Base-by-base conservation (phyloP, 345 rosid species). In the Camelina hispida region DNA sequence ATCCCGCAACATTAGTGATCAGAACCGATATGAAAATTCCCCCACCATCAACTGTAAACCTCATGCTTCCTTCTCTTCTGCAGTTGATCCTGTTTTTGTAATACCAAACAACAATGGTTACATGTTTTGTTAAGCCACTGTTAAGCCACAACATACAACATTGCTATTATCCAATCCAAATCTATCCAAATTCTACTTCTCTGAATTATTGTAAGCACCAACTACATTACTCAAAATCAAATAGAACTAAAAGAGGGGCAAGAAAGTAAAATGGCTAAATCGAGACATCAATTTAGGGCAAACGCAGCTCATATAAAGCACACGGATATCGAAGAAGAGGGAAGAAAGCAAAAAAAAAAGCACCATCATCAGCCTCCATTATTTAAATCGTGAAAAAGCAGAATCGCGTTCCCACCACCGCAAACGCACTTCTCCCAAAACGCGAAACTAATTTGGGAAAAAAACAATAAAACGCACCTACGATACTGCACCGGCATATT, bases 401-500 rank as follows among this genome's bases (percentile, higher is more conserved):
- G 4, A 67, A 62, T 6, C 59, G 67, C 76, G 63, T 70, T 62
- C 53, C 38, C 74, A 69, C 62, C 7, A 63, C 23, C 69, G 66
- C 79, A 73, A 66, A 66, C 81, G 69, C 73, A 66, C 0, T 53
- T 62, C 6, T 15, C 4, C 1, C 2, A 38, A 53, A 64, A 71
- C 61, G 77, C 67, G 13, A 57, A 51, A 11, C 6, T 28, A 9
- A 66, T 40, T 25, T 7, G 51, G 22, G 3, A 38, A 34, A 4
- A 6, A 7, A 34, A 38, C 43, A 6, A 56, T 0, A n/a, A 34
- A 46, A 25, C 34, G 60, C 66, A 95, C 99, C 99, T 93, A 6
- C 91, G 88, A 62, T 89, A 96, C 79, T 88, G 97, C 3, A 93
- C 87, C 0, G 98, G 98, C 98, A 96, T 96, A 58, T 89, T 93